Conservation (phyloP, 768 basidiomycete species). For the Auriscalpium microsporum region DNA sequence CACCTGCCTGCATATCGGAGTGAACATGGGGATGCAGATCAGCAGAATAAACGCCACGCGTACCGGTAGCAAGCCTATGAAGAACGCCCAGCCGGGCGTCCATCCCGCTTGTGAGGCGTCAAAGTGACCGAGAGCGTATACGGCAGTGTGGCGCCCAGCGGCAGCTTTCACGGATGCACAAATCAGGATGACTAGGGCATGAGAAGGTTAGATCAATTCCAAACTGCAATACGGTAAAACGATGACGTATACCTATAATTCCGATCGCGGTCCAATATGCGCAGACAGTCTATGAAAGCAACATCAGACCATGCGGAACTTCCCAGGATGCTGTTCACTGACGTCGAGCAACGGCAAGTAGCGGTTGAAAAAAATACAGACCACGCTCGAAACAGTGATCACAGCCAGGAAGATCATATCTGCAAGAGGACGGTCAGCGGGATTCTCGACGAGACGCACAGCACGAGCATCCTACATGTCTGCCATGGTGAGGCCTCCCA, state of each 20-base stretch:
- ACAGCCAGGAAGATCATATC: conserved; percentile 53
- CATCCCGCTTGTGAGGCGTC: conserved; percentile 59
- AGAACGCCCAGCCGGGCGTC: conserved; percentile 62
- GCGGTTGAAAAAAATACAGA: conserved; percentile 50
- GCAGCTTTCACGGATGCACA: conserved; percentile 50
- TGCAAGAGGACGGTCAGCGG: conserved; percentile 12
- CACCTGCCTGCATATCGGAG: no score
- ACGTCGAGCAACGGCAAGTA: conserved; percentile 44
- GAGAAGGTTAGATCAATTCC: neutral
- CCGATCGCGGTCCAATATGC: conserved; percentile 58
- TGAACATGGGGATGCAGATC: no score
- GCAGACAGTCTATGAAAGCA: conserved; percentile 36
- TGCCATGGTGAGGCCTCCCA: conserved; percentile 55
- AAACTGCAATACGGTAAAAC: neutral
- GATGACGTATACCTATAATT: conserved; percentile 32
- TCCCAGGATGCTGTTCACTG: neutral
- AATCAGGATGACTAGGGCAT: conserved; percentile 41
- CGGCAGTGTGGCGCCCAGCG: conserved; percentile 42
- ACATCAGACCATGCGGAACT: conserved; percentile 2
- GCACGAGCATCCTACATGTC: conserved; percentile 33
- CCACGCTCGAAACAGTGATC: conserved; percentile 34
- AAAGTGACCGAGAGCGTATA: conserved; percentile 51
- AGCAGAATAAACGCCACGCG: conserved; percentile 6
- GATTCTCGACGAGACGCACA: neutral
- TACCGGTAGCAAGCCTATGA: conserved; percentile 55